phyloP scores from a whole-genome alignment of 805 yeast species.

The Spencermartinsiella europaea region DNA sequence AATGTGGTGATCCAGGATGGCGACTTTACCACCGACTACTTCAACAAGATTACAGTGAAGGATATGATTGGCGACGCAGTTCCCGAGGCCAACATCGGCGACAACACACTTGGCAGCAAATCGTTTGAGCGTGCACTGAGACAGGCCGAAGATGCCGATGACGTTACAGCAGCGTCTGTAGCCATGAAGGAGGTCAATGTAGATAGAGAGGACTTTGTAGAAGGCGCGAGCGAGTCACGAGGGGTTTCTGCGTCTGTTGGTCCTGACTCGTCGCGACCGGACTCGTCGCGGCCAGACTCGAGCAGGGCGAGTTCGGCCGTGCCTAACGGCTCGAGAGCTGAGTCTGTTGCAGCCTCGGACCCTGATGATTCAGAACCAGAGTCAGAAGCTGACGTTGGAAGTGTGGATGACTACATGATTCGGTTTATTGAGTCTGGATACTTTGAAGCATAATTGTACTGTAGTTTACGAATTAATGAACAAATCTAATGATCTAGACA shows the following conservation, averaged over 20 bases:
- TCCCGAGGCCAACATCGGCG: slow-evolving; percentile 11
- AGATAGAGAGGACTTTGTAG: slow-evolving; percentile 82
- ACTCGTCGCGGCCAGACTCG: not conserved
- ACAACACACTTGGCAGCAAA: slow-evolving; percentile 32
- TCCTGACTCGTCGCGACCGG: no score
- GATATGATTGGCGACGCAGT: slow-evolving; percentile 66
- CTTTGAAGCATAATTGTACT: slow-evolving; percentile 39
- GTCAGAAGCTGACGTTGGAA: slow-evolving; percentile 46
- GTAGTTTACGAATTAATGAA: slow-evolving; percentile 6
- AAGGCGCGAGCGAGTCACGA: slow-evolving; percentile 28
- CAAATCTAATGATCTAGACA: no score
- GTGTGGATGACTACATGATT: slow-evolving; percentile 95
- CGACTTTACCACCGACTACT: slow-evolving; percentile 95
- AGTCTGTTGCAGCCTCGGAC: slow-evolving; percentile 19
- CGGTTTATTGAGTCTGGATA: slow-evolving; percentile 80
- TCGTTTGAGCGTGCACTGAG: slow-evolving; percentile 62
- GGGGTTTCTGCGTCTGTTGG: not conserved
- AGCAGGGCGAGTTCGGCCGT: slow-evolving; percentile 1
- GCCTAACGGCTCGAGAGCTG: no score
- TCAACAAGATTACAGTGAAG: slow-evolving; percentile 77
- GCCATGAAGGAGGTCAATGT: slow-evolving; percentile 83
- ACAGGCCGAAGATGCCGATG: slow-evolving; percentile 88
- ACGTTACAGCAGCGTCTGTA: slow-evolving; percentile 70
- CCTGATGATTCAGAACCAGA: slow-evolving; percentile 5
- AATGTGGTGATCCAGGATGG: slow-evolving; percentile 96